Evolutionary conservation across 441 rosid species (phyloP), one percentile per base, ranked within the genome.

Genomic region (Erodium chrysanthum): DNA sequence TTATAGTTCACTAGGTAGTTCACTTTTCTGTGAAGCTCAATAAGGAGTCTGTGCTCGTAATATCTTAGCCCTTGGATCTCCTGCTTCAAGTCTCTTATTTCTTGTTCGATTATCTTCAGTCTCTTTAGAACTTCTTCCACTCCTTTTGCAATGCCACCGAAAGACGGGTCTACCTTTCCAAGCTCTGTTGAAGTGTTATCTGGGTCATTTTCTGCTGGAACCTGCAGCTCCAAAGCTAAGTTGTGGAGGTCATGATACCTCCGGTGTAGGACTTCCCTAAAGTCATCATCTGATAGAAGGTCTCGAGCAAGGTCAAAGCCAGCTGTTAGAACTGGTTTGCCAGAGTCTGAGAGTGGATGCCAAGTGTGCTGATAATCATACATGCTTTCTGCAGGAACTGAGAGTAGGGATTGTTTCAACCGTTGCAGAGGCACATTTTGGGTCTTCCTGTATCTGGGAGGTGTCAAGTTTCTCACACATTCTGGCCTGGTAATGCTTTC

Each of bases 281-380:
- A 91, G 73, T 93, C 98, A 74, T 93, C 96, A 66, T 91, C 98
- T 3, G 98, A 89, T 71, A 91, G 78, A 46, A 91, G 90, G 79
- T 93, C 87, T 22, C 93, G 88, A 20, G 96, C 98, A 37, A 89
- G 83, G 77, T 91, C 96, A 65, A 91, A 91, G 12, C 93, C 92
- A 21, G 84, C 79, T 73, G 76, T 66, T 29, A 91, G 74, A 70
- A 93, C 65, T 40, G 81, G 66, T 67, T 80, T 88, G 25, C 96
- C 92, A 5, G 90, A 82, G 66, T 89, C 93, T 21, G 74, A 70
- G 64, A 88, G 96, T 27, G 83, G 73, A 69, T 79, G 82, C 97
- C 97, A 91, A 0, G 95, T 91, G 75, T 91, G 97, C 78, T 93
- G 97, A 80, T 93, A 93, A 78, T 88, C 96, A 71, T 93, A 91